phyloP scores from a whole-genome alignment of 2,329 filamentous ascomycete species.

The Helicocarpus griseus region DNA sequence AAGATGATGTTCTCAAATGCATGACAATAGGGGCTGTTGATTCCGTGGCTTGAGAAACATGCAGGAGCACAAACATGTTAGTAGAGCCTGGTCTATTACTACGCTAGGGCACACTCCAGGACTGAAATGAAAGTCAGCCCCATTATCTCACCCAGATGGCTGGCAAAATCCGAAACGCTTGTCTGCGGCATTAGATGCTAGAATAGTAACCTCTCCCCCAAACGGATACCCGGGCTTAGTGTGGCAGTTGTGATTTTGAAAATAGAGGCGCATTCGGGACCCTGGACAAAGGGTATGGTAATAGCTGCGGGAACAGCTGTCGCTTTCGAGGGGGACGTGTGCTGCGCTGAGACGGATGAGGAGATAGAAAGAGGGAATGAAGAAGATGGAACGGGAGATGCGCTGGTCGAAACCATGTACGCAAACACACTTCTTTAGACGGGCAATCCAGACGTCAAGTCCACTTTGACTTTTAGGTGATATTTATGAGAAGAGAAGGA shows the following conservation, averaged over 20 bases:
- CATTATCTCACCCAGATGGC: background rate
- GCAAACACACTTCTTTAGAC: background rate
- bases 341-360: background rate
- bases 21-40: background rate
- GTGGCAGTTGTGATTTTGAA: background rate
- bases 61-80: background rate
- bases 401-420: background rate
- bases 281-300: background rate
- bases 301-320: background rate
- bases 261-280: background rate
- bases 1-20: background rate
- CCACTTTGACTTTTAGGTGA: background rate
- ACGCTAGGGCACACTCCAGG: constrained; percentile 2
- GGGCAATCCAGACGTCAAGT: background rate
- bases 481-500: background rate
- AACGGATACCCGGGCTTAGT: background rate
- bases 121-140: background rate
- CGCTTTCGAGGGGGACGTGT: background rate
- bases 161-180: background rate
- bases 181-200: background rate
- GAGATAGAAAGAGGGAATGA: background rate
- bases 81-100: background rate
- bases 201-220: background rate
- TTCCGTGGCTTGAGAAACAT: background rate
- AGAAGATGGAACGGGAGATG: background rate